Evolutionary conservation across 2,329 filamentous ascomycete species (phyloP), one percentile per base, ranked within the genome.

Genomic region (Parasarocladium wereldwijsianum): DNA sequence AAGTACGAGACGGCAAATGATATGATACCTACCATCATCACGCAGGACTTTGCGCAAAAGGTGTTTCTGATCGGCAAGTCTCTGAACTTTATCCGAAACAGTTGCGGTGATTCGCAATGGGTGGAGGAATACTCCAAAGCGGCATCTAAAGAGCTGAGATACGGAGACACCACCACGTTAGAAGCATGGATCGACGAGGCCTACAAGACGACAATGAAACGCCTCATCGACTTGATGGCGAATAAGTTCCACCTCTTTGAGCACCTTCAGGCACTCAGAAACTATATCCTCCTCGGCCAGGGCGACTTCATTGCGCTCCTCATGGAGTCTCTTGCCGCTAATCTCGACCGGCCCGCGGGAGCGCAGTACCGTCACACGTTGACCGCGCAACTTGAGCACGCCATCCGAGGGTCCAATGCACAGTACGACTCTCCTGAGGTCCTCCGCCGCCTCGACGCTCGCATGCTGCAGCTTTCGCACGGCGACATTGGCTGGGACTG

Each of bases 401-500:
- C 90, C 20, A 93, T 98, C 41, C 80, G 87, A 32, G 87, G 90
- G 36, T 94, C 86, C 8, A 98, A 96, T 49, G 92, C 90, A 6
- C 92, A 98, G 51, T 93, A 85, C 48, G 90, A 98, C 52, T 80
- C 80, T 4, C 72, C 83, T 2, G 92, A 98, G 47, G 86, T 98
- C 5, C 70, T 98, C 17, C 75, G 84, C 5, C 74, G 90, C 8
- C 68, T 98, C 4, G 90, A 98, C 53, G 87, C 90, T n/a, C 81
- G 92, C 37, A 96, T 98, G 87, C 67, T 98, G 23, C 87, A 96
- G 55, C 68, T 96, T 5, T 92, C 81, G 7, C 86, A 94, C 43
- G 90, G 90, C 30, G 90, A 98, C 44, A 96, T 94, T 31, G 90
- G 90, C 29, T 98, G 90, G 90, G 90, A 98, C 48, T 93, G 92